Percentiles rank a stretch among this genome's conserved stretches.
Conservation (phyloP, 1,284 basidiomycete species). For the Prillingera fragicola region DNA sequence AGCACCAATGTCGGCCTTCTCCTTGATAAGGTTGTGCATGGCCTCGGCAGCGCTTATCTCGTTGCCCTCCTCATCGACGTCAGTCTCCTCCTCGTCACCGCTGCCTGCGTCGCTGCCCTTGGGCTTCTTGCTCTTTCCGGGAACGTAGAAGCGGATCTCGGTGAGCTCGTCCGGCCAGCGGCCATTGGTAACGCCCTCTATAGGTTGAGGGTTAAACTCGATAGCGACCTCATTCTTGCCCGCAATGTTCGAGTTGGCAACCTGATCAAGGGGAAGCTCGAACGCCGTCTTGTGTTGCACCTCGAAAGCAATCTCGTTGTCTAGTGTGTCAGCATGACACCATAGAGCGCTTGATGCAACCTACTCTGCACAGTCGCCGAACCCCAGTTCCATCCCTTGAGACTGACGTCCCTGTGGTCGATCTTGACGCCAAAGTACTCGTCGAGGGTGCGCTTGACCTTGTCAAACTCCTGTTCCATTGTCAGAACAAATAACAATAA, state of each 20-base stretch:
- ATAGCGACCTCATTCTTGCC: slow-evolving; percentile 95
- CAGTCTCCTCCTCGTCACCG: slow-evolving; percentile 53
- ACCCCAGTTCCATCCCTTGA: slow-evolving; percentile 99
- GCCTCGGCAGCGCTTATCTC: slow-evolving; percentile 82
- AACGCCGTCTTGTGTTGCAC: slow-evolving; percentile 88
- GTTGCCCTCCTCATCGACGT: slow-evolving; percentile 51
- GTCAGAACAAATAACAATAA: slow-evolving; percentile 1
- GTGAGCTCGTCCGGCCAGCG: slow-evolving; percentile 73
- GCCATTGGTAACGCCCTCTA: slow-evolving; percentile 47
- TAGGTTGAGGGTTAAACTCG: slow-evolving; percentile 66
- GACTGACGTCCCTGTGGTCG: slow-evolving; percentile 77
- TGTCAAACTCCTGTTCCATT: slow-evolving; percentile 69
- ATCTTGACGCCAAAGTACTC: slow-evolving; percentile 79
- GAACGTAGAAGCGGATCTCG: slow-evolving; percentile 95
- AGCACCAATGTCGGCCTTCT: slow-evolving; percentile 91
- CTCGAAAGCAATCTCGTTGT: slow-evolving; percentile 81
- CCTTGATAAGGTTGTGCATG: slow-evolving; percentile 94
- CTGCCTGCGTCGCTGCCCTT: slow-evolving; percentile 64
- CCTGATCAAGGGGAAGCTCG: slow-evolving; percentile 78
- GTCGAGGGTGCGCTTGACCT: slow-evolving; percentile 66
- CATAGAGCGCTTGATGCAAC: slow-evolving; percentile 19
- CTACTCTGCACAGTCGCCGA: slow-evolving; percentile 85
- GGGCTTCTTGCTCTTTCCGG: slow-evolving; percentile 55
- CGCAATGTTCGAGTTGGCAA: slow-evolving; percentile 97
- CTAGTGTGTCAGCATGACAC: slow-evolving; percentile 49